Base-by-base conservation (phyloP, 257 asterid species). In the Solanum piurae region DNA sequence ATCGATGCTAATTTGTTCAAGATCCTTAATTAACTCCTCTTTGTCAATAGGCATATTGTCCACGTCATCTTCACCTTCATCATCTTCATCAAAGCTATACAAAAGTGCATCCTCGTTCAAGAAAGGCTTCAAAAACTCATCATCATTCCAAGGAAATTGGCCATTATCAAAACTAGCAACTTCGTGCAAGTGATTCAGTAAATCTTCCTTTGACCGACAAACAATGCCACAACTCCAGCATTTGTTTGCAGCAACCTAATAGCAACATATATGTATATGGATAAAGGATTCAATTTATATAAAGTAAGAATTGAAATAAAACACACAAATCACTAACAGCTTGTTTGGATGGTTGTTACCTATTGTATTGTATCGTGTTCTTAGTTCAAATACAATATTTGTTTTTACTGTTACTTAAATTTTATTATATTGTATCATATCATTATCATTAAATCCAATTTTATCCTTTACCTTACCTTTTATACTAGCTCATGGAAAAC, bases 101-200 rank as follows among this genome's bases (percentile, higher is more conserved):
- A 97, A 85, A 27, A 97, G 93, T 12, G 98, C 92, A 90, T 97
- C 99, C 74, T 95, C 98, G 88, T 89, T 95, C 94, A 95, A 84
- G 90, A 93, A 90, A 29, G 99, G 98, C 64, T 80, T 92, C 76
- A 97, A 93, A 92, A 93, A 97, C 87, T 62, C 90, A 76, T 95
- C 97, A 86, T 92, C 96, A 87, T 93, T 93, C 98, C 98, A 97
- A 18, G 96, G 99, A 66, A 92, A 83, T 83, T 23, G 83, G 88
- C 46, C 89, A 6, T 88, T 85, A 71, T 89, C 91, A 85, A 88
- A 91, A 64, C 52, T 82, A 69, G 46, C 86, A 21, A 68, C 87
- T 88, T 88, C 88, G 38, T 94, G 98, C 58, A 94, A 88, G 90
- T 95, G 98, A 64, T 90, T 90, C 75, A 77, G 93, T 92, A 96